Conservation (phyloP, 176 grass and related monocot genomes). For the Dactylis glomerata region DNA sequence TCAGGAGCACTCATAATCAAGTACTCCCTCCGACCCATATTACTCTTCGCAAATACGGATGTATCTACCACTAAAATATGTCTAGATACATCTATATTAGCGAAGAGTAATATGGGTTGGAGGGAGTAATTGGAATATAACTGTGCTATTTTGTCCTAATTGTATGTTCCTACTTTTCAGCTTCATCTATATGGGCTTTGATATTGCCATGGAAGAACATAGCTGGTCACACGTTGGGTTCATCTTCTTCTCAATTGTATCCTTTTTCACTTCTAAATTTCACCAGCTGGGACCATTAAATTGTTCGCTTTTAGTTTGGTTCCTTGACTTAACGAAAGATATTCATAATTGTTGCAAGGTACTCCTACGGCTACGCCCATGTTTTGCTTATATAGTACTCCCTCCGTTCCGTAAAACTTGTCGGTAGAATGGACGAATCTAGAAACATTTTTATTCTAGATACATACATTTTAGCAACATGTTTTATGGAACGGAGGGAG, state of each 20-base stretch:
- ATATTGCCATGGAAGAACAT: conserved; percentile 99
- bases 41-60: too few relatives aligned
- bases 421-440: too few relatives aligned
- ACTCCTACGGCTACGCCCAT: conserved; percentile 14
- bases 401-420: too few relatives aligned
- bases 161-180: conserved; percentile 39
- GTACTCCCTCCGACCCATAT: too few relatives aligned
- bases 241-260: conserved; percentile 99
- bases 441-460: too few relatives aligned
- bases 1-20: neutral
- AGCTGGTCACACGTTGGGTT: conserved; percentile 98
- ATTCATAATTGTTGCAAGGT: conserved; percentile 96
- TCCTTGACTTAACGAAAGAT: conserved; percentile 90
- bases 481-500: too few relatives aligned
- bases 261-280: conserved; percentile 38
- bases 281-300: neutral
- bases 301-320: conserved; percentile 26
- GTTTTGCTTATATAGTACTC: neutral
- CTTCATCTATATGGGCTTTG: conserved; percentile 99
- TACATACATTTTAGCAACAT: too few relatives aligned
- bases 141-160: neutral
- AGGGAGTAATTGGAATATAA: conserved; percentile 5
- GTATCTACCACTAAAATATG: too few relatives aligned
- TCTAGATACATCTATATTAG: too few relatives aligned
- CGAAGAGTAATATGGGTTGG: too few relatives aligned